These are phyloP conservation scores for Pestalotiopsis sp. DNA, from an alignment of 2,329 filamentous ascomycete genomes.

Conservation along the genomic window DNA sequence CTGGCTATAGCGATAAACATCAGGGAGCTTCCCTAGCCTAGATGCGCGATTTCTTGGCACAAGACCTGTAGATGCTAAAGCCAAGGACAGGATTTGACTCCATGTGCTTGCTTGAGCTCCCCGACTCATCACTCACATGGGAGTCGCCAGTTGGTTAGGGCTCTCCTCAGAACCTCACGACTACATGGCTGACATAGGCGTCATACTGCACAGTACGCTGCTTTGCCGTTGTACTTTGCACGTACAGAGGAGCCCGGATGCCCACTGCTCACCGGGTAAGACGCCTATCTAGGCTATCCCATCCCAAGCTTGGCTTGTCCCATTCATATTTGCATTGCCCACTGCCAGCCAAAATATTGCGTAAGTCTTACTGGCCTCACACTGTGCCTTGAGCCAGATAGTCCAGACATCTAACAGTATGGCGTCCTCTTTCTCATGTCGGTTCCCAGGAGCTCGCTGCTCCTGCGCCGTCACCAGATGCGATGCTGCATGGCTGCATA, in stretches of 20 bases:
- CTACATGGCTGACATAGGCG: neutral
- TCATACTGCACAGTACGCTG: neutral
- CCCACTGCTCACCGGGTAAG: slow-evolving; percentile 1
- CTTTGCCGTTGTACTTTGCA: neutral
- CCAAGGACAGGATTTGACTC: neutral
- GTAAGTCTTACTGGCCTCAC: neutral
- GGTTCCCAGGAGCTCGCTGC: slow-evolving; percentile 11
- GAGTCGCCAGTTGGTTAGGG: neutral
- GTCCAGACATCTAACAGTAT: slow-evolving; percentile 25
- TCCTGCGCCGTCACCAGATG: neutral
- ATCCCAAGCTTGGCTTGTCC: neutral
- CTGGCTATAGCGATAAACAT: neutral
- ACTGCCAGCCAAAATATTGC: neutral
- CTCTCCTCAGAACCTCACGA: neutral
- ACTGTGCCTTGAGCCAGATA: slow-evolving; percentile 21
- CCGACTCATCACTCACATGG: neutral
- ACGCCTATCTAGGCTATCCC: neutral
- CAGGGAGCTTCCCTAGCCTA: neutral
- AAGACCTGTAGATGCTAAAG: neutral
- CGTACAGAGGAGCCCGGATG: neutral
- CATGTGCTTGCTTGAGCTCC: neutral
- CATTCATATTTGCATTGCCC: neutral
- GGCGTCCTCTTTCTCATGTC: slow-evolving; percentile 23
- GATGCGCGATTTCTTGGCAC: slow-evolving; percentile 7
- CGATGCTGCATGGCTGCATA: neutral